Conservation (phyloP, 768 basidiomycete genomes). For the Pisolithus sp. region DNA sequence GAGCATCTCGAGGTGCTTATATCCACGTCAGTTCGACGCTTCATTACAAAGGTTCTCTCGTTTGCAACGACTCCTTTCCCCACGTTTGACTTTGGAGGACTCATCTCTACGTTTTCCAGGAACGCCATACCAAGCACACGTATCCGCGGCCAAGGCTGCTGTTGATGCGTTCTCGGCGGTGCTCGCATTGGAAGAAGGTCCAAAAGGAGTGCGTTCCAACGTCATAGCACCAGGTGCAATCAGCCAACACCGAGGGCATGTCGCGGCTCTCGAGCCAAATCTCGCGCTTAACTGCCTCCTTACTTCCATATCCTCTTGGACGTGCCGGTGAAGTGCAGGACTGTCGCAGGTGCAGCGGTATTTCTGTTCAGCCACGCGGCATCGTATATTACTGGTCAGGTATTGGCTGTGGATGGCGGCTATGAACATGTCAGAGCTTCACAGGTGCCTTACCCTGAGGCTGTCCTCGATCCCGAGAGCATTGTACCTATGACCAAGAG, state of each 20-base stretch:
- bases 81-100: background rate
- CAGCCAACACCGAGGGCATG: conserved; percentile 67
- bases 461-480: conserved; percentile 54
- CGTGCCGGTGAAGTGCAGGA: conserved; percentile 56
- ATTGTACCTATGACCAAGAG: conserved; percentile 47
- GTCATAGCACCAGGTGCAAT: conserved; percentile 84
- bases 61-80: background rate
- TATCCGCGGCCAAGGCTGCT: conserved; percentile 91
- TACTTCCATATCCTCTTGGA: conserved; percentile 31
- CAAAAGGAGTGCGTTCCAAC: conserved; percentile 88
- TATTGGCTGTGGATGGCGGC: conserved; percentile 69
- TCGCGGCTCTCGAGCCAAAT: conserved; percentile 41
- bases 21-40: conserved; percentile 86
- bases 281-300: background rate
- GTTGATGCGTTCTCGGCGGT: conserved; percentile 85
- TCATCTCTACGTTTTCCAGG: conserved; percentile 32
- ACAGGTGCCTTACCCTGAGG: conserved; percentile 55
- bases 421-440: conserved; percentile 44
- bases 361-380: conserved; percentile 84
- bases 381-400: conserved; percentile 67
- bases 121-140: conserved; percentile 85
- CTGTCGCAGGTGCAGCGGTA: conserved; percentile 60
- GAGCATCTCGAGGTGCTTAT: conserved; percentile 71
- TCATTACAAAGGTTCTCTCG: conserved; percentile 65
- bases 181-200: conserved; percentile 90